Evolutionary conservation across 805 yeast species (phyloP), one percentile per base, ranked within the genome.

Genomic region (Yamadazyma phyllophila): DNA sequence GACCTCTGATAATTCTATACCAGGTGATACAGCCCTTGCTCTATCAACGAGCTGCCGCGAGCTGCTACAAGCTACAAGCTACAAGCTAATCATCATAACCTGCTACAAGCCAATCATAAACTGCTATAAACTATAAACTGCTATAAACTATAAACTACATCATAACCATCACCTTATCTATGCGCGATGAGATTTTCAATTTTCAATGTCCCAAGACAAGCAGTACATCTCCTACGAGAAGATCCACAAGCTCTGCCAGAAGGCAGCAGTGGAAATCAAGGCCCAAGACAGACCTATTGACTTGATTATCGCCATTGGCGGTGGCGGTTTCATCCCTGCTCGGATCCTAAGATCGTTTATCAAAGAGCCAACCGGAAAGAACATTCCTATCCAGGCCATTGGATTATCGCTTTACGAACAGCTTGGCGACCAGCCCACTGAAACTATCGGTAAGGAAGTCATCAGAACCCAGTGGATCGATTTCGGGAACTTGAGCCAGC

Each of bases 381-480:
- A 82, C 62, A 81, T 82, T 41, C 85, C 87, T 34, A 82, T 82
- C 51, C 86, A 82, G 63, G 87, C 86, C 36, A 81, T 82, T 58
- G 86, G 86, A 26, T 69, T 82, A 44, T 80, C 85, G 1, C 65
- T 82, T 26, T 82, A 82, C 55, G 88, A 82, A 62, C 78, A 78
- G 57, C 55, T 81, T 58, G 73, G 72, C 4, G 56, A 59, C 38
- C 73, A 75, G 17, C 49, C 54, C 2, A 48, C 48, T 13, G 55
- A 51, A 36, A 38, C 44, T 15, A 83, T 83, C 46, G 95, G 95
- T 41, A 80, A 81, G 56, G 91, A 88, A 66, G 96, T 88, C 39
- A 73, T 87, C 32, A 81, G 95, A 63, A 88, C 95, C 17, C 96
- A 88, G 69, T 88, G 96, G 96, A 76, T 88, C 39, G 96, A 88